These are phyloP conservation scores for Fonsecaea pugnacius DNA, from an alignment of 2,329 filamentous ascomycete species.

Conservation along the genomic window DNA sequence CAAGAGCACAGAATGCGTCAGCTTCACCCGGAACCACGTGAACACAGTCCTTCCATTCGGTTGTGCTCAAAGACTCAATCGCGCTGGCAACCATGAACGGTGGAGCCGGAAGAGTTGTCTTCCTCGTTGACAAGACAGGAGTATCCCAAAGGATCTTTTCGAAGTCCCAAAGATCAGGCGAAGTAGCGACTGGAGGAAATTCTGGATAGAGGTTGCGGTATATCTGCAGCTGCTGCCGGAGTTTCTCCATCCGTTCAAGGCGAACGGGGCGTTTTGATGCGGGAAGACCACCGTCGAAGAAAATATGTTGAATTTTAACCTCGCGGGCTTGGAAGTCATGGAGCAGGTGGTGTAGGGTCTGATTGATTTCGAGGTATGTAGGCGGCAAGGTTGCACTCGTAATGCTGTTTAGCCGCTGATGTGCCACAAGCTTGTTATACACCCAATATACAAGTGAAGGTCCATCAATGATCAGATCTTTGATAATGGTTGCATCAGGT, in stretches of 20 bases:
- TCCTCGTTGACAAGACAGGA: constrained; percentile 24
- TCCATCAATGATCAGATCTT: constrained; percentile 69
- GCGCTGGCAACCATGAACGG: constrained; percentile 78
- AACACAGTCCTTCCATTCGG: constrained; percentile 45
- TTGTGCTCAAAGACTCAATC: constrained; percentile 58
- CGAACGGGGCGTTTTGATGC: constrained; percentile 66
- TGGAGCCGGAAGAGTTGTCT: constrained; percentile 54
- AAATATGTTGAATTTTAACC: constrained; percentile 63
- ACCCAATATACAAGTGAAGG: constrained; percentile 78
- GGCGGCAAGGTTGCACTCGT: constrained; percentile 55
- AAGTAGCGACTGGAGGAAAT: constrained; percentile 8
- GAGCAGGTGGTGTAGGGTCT: constrained; percentile 66
- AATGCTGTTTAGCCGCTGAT: constrained; percentile 34
- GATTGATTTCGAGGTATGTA: constrained; percentile 67
- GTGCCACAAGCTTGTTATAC: constrained; percentile 59
- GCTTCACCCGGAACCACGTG: constrained; percentile 80
- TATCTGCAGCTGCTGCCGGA: constrained; percentile 60
- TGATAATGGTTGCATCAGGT: constrained; percentile 21
- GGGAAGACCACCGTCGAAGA: constrained; percentile 85
- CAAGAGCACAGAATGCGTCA: constrained; percentile 75
- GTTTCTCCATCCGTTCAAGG: constrained; percentile 62
- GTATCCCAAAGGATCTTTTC: constrained; percentile 32
- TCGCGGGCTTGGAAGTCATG: constrained; percentile 59
- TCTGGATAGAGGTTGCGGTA: constrained; percentile 33
- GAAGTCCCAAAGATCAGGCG: constrained; percentile 6